phyloP scores from a whole-genome alignment of 78 protist species.

The Protostelium mycophagum region DNA sequence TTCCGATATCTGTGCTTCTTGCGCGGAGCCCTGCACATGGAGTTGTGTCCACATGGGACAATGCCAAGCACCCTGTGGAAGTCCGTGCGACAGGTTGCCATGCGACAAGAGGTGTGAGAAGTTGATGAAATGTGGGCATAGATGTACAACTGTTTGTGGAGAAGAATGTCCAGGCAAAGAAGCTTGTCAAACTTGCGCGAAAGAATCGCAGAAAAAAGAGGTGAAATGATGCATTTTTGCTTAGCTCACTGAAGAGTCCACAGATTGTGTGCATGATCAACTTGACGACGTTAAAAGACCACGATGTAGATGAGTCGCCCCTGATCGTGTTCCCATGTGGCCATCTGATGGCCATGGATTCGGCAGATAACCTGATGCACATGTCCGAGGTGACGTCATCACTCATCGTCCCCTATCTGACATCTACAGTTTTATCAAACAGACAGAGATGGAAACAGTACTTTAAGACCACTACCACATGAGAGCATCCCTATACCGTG shows the following conservation, averaged over 20 bases:
- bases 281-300: not conserved
- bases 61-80: conserved; percentile 45
- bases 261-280: not conserved
- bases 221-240: not conserved
- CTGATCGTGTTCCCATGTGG: not conserved
- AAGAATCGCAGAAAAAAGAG: not conserved
- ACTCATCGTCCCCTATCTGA: not conserved
- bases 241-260: not conserved
- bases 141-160: conserved; percentile 67
- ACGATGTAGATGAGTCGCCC: not conserved
- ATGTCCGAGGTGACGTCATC: not conserved
- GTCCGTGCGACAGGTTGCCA: conserved; percentile 19
- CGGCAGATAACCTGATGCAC: not conserved
- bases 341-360: not conserved
- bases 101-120: conserved; percentile 51
- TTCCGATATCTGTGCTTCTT: conserved; percentile 20
- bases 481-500: no score
- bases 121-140: conserved; percentile 48
- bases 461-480: no score
- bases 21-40: conserved; percentile 42
- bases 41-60: conserved; percentile 23
- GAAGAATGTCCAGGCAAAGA: conserved; percentile 31
- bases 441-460: not conserved
- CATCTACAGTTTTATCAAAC: not conserved
- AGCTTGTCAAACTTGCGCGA: not conserved